A percentile compares a stretch with the other conserved stretches of the same genome.
phyloP scores from a whole-genome alignment of 2,329 filamentous ascomycete species.

The Penicillium sp. region DNA sequence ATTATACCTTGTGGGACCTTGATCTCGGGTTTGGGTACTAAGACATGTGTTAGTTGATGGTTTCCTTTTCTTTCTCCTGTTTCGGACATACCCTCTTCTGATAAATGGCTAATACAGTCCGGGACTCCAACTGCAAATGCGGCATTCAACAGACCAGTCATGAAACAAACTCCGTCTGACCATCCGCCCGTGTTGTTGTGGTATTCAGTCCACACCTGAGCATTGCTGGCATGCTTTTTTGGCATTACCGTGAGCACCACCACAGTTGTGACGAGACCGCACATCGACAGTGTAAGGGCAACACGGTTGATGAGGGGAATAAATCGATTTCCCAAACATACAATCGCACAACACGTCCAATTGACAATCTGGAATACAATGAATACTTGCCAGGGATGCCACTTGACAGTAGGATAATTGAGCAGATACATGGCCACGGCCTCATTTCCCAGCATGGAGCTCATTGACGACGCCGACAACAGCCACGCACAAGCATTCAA shows the following conservation, averaged over 20 bases:
- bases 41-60: not conserved
- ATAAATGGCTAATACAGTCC: constrained; percentile 61
- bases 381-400: constrained; percentile 33
- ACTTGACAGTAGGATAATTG: constrained; percentile 18
- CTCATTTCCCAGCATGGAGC: constrained; percentile 33
- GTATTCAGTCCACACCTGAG: constrained; percentile 29
- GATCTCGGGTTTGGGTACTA: constrained; percentile 27
- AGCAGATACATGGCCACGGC: constrained; percentile 33
- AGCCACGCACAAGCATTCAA: constrained; percentile 35
- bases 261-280: constrained; percentile 49
- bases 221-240: constrained; percentile 23
- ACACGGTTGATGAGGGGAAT: constrained; percentile 51
- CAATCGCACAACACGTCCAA: constrained; percentile 50
- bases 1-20: constrained; percentile 48
- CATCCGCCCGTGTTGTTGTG: constrained; percentile 31
- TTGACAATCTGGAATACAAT: constrained; percentile 46
- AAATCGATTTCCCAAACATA: constrained; percentile 53
- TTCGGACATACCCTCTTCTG: constrained; percentile 49
- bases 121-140: constrained; percentile 65
- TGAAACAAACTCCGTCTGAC: constrained; percentile 44
- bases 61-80: not conserved
- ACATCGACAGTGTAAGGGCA: constrained; percentile 53
- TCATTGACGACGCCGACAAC: constrained; percentile 31
- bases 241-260: constrained; percentile 52
- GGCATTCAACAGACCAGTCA: constrained; percentile 62